Percentiles rank a stretch among this genome's conserved stretches.
Conservation (phyloP, 176 grass and related monocot genomes). For the Aegilops sharonensis region DNA sequence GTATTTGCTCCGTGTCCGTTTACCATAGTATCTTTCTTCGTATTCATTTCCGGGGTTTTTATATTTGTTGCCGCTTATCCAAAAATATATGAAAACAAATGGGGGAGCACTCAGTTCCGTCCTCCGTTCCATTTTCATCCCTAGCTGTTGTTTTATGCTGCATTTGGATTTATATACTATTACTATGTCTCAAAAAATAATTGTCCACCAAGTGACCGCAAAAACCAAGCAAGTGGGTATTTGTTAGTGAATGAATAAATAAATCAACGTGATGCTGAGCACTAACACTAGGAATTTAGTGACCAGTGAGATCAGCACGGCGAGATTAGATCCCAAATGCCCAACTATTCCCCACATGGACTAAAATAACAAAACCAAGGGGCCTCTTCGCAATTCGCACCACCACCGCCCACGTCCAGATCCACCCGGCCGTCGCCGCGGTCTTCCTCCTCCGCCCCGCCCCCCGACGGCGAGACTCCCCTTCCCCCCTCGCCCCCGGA, state of each 20-base stretch:
- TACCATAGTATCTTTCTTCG: too few relatives aligned
- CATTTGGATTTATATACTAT: too few relatives aligned
- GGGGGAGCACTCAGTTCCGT: too few relatives aligned
- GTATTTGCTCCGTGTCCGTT: too few relatives aligned
- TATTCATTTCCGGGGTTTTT: too few relatives aligned
- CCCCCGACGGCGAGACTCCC: slow-evolving; percentile 27
- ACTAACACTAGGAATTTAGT: neutral
- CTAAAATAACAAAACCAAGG: slow-evolving; percentile 39
- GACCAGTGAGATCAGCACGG: neutral
- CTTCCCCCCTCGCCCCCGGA: neutral
- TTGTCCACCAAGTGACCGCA: neutral
- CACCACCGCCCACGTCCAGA: slow-evolving; percentile 38
- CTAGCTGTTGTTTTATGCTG: too few relatives aligned
- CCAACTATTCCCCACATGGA: slow-evolving; percentile 20
- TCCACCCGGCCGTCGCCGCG: slow-evolving; percentile 53
- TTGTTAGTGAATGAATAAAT: neutral
- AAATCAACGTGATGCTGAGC: neutral
- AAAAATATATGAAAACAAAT: too few relatives aligned
- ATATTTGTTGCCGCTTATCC: too few relatives aligned
- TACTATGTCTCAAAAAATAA: neutral
- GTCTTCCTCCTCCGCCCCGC: neutral
- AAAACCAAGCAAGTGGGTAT: neutral
- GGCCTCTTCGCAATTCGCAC: slow-evolving; percentile 50
- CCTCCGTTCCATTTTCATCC: too few relatives aligned
- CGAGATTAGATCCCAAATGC: slow-evolving; percentile 7